phyloP scores from a whole-genome alignment of 2,329 filamentous ascomycete genomes.

The Sclerotinia glacialis region DNA sequence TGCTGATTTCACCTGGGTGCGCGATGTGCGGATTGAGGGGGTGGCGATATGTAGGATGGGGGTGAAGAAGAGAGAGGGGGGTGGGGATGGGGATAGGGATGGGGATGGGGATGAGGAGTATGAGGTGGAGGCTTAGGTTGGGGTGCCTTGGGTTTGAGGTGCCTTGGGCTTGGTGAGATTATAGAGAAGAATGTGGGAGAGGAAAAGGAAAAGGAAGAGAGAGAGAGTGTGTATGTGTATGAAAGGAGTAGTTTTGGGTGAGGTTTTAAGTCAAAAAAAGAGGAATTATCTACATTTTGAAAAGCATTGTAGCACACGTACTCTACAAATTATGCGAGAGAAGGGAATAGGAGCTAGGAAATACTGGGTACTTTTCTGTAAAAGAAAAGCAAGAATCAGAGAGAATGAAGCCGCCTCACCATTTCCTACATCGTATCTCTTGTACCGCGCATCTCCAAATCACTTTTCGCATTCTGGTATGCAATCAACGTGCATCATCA shows the following conservation, averaged over 20 bases:
- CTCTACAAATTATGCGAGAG: neutral
- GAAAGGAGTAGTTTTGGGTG: too few species aligned
- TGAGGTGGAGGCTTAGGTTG: constrained; percentile 33
- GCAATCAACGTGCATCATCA: neutral
- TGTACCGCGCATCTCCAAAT: neutral
- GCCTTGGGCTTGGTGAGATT: neutral
- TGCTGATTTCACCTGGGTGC: constrained; percentile 67
- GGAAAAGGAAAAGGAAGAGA: neutral
- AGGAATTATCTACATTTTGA: neutral
- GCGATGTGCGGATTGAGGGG: constrained; percentile 62
- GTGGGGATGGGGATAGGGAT: constrained; percentile 30
- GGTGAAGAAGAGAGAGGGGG: constrained; percentile 52
- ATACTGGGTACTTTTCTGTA: neutral
- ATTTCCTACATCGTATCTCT: neutral
- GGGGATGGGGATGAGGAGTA: constrained; percentile 35
- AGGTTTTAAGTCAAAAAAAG: neutral
- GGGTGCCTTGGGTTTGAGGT: constrained; percentile 25
- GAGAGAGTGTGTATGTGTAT: neutral
- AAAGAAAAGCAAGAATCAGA: neutral
- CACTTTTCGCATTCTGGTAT: constrained; percentile 6
- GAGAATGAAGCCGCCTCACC: neutral
- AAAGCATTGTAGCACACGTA: neutral
- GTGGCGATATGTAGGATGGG: constrained; percentile 87
- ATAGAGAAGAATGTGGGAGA: too few species aligned
- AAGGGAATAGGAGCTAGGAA: neutral